Conservation (phyloP, 345 rosid species). For the Syzygium oleosum region DNA sequence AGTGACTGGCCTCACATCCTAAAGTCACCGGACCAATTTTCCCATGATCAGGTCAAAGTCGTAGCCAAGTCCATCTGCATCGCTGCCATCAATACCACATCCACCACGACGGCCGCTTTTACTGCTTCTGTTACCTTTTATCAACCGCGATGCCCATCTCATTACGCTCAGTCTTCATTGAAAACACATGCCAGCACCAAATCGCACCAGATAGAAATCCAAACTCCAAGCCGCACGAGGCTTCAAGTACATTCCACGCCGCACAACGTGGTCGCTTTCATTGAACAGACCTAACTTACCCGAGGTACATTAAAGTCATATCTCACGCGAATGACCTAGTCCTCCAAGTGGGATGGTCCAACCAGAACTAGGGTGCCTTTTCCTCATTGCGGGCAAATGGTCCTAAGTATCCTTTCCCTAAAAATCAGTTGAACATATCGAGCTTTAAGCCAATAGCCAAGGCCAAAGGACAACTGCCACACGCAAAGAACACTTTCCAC, state of each 20-base stretch:
- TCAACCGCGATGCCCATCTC: not conserved
- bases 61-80: not conserved
- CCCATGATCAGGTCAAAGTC: not conserved
- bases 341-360: not conserved
- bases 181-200: not conserved
- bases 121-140: not conserved
- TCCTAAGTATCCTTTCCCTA: not conserved
- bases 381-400: not conserved
- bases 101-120: not conserved
- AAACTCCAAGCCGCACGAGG: too few species aligned
- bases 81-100: not conserved
- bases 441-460: not conserved
- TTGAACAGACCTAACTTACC: not conserved
- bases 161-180: not conserved
- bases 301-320: not conserved
- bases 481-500: not conserved
- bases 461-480: not conserved
- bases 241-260: not conserved
- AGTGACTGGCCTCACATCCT: not conserved
- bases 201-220: not conserved
- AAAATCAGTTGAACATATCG: not conserved
- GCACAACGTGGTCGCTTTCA: not conserved
- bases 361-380: not conserved
- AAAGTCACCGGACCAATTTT: not conserved
- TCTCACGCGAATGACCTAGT: not conserved